Conservation (phyloP, 352 stramenopile genomes). For the Globisporangium radiosum region DNA sequence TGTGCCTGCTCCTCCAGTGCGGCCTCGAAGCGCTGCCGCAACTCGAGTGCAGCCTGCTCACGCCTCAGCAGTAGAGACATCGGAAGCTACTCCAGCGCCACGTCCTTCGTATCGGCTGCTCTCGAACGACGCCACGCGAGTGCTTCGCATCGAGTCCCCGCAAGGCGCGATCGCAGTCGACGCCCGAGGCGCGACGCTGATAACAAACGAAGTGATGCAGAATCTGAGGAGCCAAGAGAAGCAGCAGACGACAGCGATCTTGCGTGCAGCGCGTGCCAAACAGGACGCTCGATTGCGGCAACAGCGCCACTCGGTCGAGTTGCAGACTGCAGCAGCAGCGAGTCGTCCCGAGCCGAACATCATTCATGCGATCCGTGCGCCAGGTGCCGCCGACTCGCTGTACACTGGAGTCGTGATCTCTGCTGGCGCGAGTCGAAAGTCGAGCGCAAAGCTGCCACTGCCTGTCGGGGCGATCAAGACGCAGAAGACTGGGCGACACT, state of each 20-base stretch:
- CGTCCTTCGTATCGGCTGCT: constrained; percentile 38
- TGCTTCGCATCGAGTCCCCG: constrained; percentile 44
- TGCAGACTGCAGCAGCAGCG: constrained; percentile 2
- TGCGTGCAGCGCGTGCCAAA: constrained; percentile 18
- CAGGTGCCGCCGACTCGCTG: constrained; percentile 16
- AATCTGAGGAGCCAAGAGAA: constrained; percentile 24
- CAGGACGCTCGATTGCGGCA: constrained; percentile 14
- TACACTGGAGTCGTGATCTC: constrained; percentile 23
- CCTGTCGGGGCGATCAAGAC: constrained; percentile 9
- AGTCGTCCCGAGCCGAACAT: constrained; percentile 19
- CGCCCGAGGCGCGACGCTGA: constrained; percentile 14
- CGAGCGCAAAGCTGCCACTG: neutral
- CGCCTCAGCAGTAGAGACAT: neutral
- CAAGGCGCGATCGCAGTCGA: constrained; percentile 6
- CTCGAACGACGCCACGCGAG: constrained; percentile 39
- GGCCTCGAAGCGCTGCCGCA: neutral
- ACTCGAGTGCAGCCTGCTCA: neutral
- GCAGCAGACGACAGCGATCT: constrained; percentile 19
- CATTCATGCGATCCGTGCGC: constrained; percentile 17
- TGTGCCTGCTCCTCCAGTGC: neutral
- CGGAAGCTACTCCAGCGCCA: neutral
- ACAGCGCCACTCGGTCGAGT: constrained; percentile 6
- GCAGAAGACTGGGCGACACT: constrained; percentile 22
- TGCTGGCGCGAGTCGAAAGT: constrained; percentile 1
- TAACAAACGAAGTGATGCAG: constrained; percentile 19